Conservation (phyloP, 2,329 filamentous ascomycete genomes). For the Hymenoscyphus albidus region DNA sequence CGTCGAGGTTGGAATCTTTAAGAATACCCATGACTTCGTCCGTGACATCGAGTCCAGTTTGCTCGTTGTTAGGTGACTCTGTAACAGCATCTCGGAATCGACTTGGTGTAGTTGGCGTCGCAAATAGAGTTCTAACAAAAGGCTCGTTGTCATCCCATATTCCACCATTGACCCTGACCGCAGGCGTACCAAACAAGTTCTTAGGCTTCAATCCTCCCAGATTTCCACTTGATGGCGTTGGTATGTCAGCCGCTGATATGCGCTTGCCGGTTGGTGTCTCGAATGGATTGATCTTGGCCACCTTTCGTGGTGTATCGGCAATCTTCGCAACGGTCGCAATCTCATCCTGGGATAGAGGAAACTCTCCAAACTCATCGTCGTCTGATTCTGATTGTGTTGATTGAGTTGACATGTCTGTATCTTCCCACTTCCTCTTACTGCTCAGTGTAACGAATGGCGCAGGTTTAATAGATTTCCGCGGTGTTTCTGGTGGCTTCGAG, state of each 20-base stretch:
- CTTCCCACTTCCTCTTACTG: constrained; percentile 30
- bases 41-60: constrained; percentile 37
- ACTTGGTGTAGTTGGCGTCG: constrained; percentile 28
- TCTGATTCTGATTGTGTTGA: constrained; percentile 6
- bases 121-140: constrained; percentile 22
- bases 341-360: constrained; percentile 24
- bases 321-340: constrained; percentile 21
- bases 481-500: constrained; percentile 22
- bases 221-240: constrained; percentile 27
- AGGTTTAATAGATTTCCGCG: constrained; percentile 26
- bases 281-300: constrained; percentile 18
- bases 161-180: constrained; percentile 16
- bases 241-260: constrained; percentile 24
- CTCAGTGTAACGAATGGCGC: constrained; percentile 24
- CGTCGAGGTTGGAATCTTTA: constrained; percentile 40
- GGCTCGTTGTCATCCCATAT: constrained; percentile 28
- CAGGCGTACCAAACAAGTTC: neutral
- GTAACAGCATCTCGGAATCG: constrained; percentile 21
- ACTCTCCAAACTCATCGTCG: constrained; percentile 31
- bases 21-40: constrained; percentile 50
- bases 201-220: constrained; percentile 13
- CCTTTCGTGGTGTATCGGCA: constrained; percentile 29
- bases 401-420: constrained; percentile 14
- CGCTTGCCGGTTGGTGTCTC: constrained; percentile 31
- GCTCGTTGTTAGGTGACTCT: neutral